Evolutionary conservation across 176 grass and related monocot genomes (phyloP), one percentile per base, ranked within the genome.

Genomic region (Avena eriantha): DNA sequence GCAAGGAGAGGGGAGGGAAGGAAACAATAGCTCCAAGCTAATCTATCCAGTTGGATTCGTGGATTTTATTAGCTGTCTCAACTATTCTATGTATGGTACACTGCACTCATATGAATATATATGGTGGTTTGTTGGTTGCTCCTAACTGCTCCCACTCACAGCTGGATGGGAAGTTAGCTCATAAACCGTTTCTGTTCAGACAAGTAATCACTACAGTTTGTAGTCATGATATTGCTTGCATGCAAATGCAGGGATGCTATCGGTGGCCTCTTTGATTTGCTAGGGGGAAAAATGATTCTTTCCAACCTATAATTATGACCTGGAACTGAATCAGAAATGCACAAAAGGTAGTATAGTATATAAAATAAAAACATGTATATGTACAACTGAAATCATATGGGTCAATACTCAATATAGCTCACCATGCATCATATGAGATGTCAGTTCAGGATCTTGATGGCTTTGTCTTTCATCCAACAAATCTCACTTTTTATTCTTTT

Each of bases 41-140:
- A 75, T 80, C 9, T 76, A 64, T 84, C 81, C 85, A 91, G 89
- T 86, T 90, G 88, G 71, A 86, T 86, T 64, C 33, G 54, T 83
- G 64, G 79, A 79, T 90, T 86, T 83, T 82, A 78, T 83, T 70
- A 90, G 89, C 82, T 91, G 82, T 81, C 85, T 69, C 2, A 29
- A 75, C 48, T 91, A 83, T 77, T 87, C 68, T 61, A 76, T 91
- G 81, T 69, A 57, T 76, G 68, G 85, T 59, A 80, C 89, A 84
- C 36, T 91, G 85, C 67, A 68, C 58, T 84, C 10, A 56, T 66
- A 77, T 51, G 49, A 29, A 53, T 53, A 81, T 53, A 81, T 51
- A 29, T 81, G 89, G 16, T 76, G 47, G 66, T 69, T 69, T 71
- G 50, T 79, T 19, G 79, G 80, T 91, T 88, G 76, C 33, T 84